Percentiles rank a stretch among this genome's conserved stretches.
phyloP scores from a whole-genome alignment of 2,329 filamentous ascomycete genomes.

The Fusarium robinianum region DNA sequence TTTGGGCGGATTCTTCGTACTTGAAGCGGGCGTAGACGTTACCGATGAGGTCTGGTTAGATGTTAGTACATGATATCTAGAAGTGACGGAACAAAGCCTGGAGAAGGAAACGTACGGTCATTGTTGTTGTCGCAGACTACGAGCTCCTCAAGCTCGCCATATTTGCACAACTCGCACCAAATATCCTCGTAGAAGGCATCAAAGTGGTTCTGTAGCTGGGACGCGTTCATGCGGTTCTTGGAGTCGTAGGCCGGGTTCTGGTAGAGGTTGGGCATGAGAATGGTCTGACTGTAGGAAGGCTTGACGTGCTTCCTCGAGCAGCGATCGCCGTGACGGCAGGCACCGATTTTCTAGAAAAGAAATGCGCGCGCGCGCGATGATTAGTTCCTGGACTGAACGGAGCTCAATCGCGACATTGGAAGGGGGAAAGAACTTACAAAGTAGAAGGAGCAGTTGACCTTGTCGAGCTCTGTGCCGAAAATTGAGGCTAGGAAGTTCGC shows the following conservation, averaged over 20 bases:
- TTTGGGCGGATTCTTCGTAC: constrained; percentile 95
- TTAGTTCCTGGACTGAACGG: constrained; percentile 19
- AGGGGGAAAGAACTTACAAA: constrained; percentile 42
- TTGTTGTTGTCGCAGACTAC: constrained; percentile 99
- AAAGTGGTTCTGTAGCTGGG: constrained; percentile 98
- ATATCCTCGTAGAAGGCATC: constrained; percentile 99
- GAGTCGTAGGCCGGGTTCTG: constrained; percentile 98
- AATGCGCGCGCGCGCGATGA: constrained; percentile 12
- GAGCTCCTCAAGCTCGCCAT: constrained; percentile 94
- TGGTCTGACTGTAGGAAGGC: constrained; percentile 95
- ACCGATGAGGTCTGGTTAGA: constrained; percentile 78
- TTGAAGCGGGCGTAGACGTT: constrained; percentile 99
- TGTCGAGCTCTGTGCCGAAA: constrained; percentile 99
- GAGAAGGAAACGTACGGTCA: constrained; percentile 67
- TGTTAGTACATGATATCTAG: constrained; percentile 29
- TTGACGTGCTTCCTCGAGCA: constrained; percentile 99
- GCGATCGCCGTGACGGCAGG: constrained; percentile 96
- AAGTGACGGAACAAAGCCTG: not conserved
- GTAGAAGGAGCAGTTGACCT: constrained; percentile 99
- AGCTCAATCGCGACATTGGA: constrained; percentile 18
- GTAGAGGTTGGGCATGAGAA: constrained; percentile 98
- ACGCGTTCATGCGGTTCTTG: constrained; percentile 94
- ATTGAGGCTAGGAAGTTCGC: constrained; percentile 99
- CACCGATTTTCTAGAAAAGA: constrained; percentile 98
- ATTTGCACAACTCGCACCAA: constrained; percentile 99